phyloP scores from a whole-genome alignment of 2,329 filamentous ascomycete genomes.

The Botrytis pseudocinerea region DNA sequence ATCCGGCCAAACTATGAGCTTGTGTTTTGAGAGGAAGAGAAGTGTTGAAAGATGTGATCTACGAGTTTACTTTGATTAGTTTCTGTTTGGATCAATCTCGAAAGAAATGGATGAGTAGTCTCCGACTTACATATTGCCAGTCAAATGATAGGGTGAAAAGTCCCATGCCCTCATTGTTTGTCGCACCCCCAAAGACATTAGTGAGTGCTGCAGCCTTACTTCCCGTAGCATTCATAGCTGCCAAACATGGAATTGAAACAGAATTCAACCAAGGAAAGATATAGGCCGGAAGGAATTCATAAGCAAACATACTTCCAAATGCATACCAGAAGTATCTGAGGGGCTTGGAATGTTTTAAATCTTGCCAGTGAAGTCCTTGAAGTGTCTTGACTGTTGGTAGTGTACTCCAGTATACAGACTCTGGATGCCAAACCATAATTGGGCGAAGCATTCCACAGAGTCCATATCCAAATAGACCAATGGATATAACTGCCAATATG shows the following conservation, averaged over 20 bases:
- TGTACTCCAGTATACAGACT: constrained; percentile 50
- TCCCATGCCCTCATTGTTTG: constrained; percentile 48
- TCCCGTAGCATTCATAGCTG: constrained; percentile 41
- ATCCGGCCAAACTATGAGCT: constrained; percentile 48
- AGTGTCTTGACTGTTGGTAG: constrained; percentile 45
- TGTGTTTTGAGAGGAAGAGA: constrained; percentile 55
- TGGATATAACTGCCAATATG: constrained; percentile 50
- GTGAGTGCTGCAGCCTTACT: constrained; percentile 45
- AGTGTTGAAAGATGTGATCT: constrained; percentile 56
- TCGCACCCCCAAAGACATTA: constrained; percentile 51
- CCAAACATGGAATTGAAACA: constrained; percentile 49
- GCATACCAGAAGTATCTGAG: constrained; percentile 47
- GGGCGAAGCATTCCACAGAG: constrained; percentile 50
- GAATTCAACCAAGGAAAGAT: constrained; percentile 48
- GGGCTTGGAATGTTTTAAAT: constrained; percentile 43
- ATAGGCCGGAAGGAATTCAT: constrained; percentile 52
- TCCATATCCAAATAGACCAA: constrained; percentile 52
- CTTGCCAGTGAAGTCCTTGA: constrained; percentile 45
- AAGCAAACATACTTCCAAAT: constrained; percentile 47
- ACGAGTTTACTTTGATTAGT: constrained; percentile 18
- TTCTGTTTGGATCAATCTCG: not conserved
- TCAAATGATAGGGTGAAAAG: constrained; percentile 47
- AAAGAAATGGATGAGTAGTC: not conserved
- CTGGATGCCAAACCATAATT: constrained; percentile 50
- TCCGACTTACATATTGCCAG: constrained; percentile 49